Base-by-base conservation (phyloP, 2,329 filamentous ascomycete genomes). In the Cladosporium phlei region DNA sequence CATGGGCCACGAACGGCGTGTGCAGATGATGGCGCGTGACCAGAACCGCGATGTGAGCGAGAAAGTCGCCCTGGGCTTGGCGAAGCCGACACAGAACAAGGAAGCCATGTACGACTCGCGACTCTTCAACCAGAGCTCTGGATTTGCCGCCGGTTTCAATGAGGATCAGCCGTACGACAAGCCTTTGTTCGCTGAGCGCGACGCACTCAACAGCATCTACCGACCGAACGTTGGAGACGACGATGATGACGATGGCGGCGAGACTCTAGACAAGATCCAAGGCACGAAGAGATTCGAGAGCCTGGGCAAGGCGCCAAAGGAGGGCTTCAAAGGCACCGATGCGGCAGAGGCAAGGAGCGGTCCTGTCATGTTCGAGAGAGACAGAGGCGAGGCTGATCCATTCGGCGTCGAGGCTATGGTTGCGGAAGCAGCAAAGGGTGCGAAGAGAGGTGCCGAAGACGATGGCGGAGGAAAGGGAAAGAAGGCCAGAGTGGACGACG, bases 141-240 rank as follows among this genome's bases (percentile, higher is more conserved):
- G 93, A 0, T 94, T 98, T 64, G 85, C 89, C 57, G 59, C 61
- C 5, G 93, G 91, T 0, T 89, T 96, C 76, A 98, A 98, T 66
- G 93, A 98, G 67, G 93, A 98, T 66, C 93, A 98, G 62, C 82
- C 84, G 0, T 98, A 97, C 70, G 93, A 97, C 67, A 97, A 97
- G 69, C 93, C 93, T 16, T 74, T 98, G 6, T 98, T 98, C 65
- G 90, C 90, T 1, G 91, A 93, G 11, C 89, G 96, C 64, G 91
- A 97, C 63, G 91, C 88, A 7, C 88, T 96, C 59, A 93, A 81
- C 70, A 91, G 84, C 65, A 97, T 98, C 56, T 98, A 98, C 68
- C 79, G 89, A 25, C 88, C 91, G 1, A 79, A 79, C 17, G 80
- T 85, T 19, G 75, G 77, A 33, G 80, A 85, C 57, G 87, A 88